Evolutionary conservation across 192 early-diverging fungal species (phyloP), one percentile per base, ranked within the genome.

Genomic region (Coemansia sp.): DNA sequence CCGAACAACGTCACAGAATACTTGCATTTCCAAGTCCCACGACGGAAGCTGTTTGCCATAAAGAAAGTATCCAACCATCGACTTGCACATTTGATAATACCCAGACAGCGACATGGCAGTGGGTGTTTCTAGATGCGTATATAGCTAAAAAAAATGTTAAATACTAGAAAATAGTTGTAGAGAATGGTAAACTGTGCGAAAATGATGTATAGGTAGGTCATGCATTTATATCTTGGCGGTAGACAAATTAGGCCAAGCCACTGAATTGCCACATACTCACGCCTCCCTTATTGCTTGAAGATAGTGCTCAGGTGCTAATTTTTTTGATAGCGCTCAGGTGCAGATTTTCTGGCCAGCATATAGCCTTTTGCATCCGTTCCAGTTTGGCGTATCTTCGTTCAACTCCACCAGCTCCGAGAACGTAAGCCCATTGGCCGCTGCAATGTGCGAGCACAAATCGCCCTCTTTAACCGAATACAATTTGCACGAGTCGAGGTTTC

Each of bases 361-460:
- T 9, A 78, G 59, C 1, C 54, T 57, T 22, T 20, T 62, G 27
- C 75, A 78, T 8, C 75, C 75, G 4, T 37, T 55, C 75, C 75
- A 78, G 6, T 5, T 13, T 5, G 66, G 56, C 19, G 20, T 14
- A 4, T 43, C 9, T 19, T 53, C 35, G 38, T 78, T 78, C 12
- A 65, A 14, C 19, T 65, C 38, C 4, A 73, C 11, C 3, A 78
- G 56, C 29, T 71, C 38, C 3, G 27, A 23, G 12, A 73, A 54
- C 9, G 75, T 67, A 23, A 73, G 50, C 1, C 35, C 58, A 48
- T 66, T 47, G 2, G 60, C 10, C 0, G 26, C 29, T 1, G 70
- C 69, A 43, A 78, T 78, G 9, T n/a, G 32, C 7, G 69, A 65
- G 59, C 75, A 78, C 69, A 73, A 18, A 14, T 78, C 75, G 11